These are phyloP conservation scores for Cordyceps tenuipes DNA, from an alignment of 2,329 filamentous ascomycete genomes.

Conservation along the genomic window DNA sequence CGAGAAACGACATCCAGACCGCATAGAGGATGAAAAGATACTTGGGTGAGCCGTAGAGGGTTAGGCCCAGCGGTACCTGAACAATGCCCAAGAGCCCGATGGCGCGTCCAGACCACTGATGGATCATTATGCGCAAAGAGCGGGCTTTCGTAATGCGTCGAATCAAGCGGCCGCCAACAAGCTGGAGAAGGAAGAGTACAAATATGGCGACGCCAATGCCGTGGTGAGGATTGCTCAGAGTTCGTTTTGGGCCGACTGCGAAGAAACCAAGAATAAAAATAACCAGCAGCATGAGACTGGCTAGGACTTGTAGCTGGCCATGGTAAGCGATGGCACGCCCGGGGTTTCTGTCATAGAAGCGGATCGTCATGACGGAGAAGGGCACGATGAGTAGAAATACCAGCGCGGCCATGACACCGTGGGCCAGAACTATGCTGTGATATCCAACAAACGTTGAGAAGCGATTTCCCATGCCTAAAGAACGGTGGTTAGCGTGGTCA, in stretches of 20 bases:
- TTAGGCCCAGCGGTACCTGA: constrained; percentile 82
- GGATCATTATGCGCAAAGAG: constrained; percentile 54
- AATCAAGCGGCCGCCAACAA: constrained; percentile 60
- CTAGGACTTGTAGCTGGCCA: constrained; percentile 64
- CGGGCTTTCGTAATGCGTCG: constrained; percentile 40
- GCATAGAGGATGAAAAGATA: constrained; percentile 79
- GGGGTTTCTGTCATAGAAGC: constrained; percentile 58
- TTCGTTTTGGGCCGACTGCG: constrained; percentile 64
- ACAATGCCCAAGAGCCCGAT: constrained; percentile 75
- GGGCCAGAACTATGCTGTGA: constrained; percentile 59
- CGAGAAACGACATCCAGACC: constrained; percentile 63
- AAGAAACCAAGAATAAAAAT: constrained; percentile 70
- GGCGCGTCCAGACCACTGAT: constrained; percentile 78
- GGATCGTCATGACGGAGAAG: constrained; percentile 61
- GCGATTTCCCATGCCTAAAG: constrained; percentile 72
- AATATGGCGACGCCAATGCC: constrained; percentile 77
- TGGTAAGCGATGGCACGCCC: constrained; percentile 59
- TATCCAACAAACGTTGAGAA: constrained; percentile 64
- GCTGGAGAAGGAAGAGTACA: constrained; percentile 61
- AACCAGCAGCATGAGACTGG: constrained; percentile 58
- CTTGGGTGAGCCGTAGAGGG: constrained; percentile 84
- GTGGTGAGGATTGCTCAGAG: constrained; percentile 74
- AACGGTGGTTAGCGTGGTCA: constrained; percentile 10
- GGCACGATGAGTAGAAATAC: constrained; percentile 70
- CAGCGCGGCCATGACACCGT: constrained; percentile 63